Conservation (phyloP, 805 yeast genomes). For the Yarrowia sp. region DNA sequence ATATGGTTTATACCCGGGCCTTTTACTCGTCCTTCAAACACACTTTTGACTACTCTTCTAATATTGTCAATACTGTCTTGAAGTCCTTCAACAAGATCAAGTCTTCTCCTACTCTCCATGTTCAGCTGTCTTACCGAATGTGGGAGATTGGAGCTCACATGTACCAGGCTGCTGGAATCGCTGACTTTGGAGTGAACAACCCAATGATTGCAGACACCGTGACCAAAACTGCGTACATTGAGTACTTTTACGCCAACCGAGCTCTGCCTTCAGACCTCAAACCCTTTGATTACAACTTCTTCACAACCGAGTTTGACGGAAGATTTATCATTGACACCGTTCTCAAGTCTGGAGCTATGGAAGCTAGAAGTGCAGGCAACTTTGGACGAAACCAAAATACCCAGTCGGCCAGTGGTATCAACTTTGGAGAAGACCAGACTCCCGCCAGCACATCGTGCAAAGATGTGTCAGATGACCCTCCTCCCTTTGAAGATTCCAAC, state of each 20-base stretch:
- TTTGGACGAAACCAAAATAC: slow-evolving; percentile 21
- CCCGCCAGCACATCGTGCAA: slow-evolving; percentile 1
- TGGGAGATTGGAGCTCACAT: slow-evolving; percentile 36
- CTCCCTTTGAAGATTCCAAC: slow-evolving; percentile 4
- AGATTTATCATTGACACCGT: slow-evolving; percentile 9
- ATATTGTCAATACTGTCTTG: slow-evolving; percentile 21
- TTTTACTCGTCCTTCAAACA: slow-evolving; percentile 14
- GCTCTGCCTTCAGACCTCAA: slow-evolving; percentile 25
- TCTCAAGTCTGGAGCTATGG: slow-evolving; percentile 17
- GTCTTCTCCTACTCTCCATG: slow-evolving; percentile 21
- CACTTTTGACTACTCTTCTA: slow-evolving; percentile 12
- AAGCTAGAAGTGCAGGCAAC: slow-evolving; percentile 26
- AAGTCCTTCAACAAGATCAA: slow-evolving; percentile 28
- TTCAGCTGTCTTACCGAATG: slow-evolving; percentile 30
- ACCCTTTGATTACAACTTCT: slow-evolving; percentile 31
- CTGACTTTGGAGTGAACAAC: slow-evolving; percentile 26
- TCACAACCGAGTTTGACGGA: slow-evolving; percentile 30
- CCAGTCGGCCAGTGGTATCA: slow-evolving; percentile 7
- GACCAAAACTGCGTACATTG: slow-evolving; percentile 24
- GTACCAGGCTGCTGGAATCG: slow-evolving; percentile 22
- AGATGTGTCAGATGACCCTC: slow-evolving; percentile 8
- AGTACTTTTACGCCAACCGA: slow-evolving; percentile 34
- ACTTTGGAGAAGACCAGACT: slow-evolving; percentile 16
- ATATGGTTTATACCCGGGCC: slow-evolving; percentile 18
- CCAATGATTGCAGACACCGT: slow-evolving; percentile 4